Evolutionary conservation across 176 grass and related monocot species (phyloP).

Genomic region (Cenchrus fungigraminus): DNA sequence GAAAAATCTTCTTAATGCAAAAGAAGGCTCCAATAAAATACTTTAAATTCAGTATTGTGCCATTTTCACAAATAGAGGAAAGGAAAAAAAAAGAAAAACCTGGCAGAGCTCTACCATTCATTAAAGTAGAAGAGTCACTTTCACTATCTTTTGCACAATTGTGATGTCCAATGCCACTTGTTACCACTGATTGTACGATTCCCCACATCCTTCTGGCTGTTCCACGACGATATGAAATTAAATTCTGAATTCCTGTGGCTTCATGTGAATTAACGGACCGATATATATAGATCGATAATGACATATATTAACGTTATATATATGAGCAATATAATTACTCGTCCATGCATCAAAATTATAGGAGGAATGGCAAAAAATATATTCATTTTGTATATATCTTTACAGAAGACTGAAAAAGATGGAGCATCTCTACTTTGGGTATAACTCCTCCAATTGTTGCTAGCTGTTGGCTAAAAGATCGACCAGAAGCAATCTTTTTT

Average conservation of each 20-base stretch:
- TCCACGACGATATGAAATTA: neutral
- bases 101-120: neutral
- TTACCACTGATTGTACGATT: neutral
- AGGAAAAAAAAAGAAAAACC: neutral
- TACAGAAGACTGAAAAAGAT: neutral
- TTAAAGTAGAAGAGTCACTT: slow-evolving; percentile 10
- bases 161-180: neutral
- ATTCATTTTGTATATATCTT: too few species aligned
- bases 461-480: neutral
- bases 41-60: neutral
- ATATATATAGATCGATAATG: too few species aligned
- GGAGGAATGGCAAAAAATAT: too few species aligned
- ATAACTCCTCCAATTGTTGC: neutral
- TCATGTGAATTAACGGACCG: neutral
- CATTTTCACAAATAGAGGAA: neutral
- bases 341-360: too few species aligned
- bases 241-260: neutral
- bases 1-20: neutral
- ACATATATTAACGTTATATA: too few species aligned
- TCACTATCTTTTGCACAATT: slow-evolving; percentile 19
- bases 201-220: neutral
- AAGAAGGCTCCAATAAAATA: neutral
- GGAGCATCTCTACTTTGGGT: neutral
- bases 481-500: neutral
- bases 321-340: too few species aligned